Percentiles rank a stretch among this genome's conserved stretches.
These are phyloP conservation scores for Boletus vinaceobasis DNA, from an alignment of 768 basidiomycete genomes.

Conservation along the genomic window DNA sequence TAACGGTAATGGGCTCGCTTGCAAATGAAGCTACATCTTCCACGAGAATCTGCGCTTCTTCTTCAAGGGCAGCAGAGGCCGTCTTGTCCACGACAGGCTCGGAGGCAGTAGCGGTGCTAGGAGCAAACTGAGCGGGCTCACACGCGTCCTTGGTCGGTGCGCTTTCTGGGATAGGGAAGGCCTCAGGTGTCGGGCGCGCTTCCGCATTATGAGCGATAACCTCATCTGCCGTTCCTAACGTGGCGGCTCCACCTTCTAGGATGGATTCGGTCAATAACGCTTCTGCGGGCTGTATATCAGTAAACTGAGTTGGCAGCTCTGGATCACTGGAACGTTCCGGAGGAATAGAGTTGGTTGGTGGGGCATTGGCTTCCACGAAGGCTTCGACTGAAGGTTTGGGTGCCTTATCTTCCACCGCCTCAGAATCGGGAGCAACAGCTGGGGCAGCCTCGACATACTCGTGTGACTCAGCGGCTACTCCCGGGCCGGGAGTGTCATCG, in stretches of 20 bases:
- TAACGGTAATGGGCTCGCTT: neutral
- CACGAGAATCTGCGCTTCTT: neutral
- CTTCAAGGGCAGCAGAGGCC: neutral
- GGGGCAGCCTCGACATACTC: neutral
- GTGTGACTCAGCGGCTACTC: neutral
- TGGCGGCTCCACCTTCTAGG: constrained; percentile 2
- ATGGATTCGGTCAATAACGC: neutral
- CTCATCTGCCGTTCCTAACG: neutral
- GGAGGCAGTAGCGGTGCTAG: neutral
- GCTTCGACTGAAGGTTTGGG: neutral
- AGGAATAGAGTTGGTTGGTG: neutral
- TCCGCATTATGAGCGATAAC: neutral
- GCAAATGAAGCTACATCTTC: neutral
- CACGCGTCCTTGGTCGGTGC: neutral
- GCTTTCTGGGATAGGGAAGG: neutral
- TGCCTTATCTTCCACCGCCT: neutral
- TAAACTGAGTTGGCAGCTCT: constrained; percentile 5
- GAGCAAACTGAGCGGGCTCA: neutral
- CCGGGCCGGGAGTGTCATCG: constrained; percentile 6
- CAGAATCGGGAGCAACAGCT: neutral
- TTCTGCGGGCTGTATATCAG: neutral
- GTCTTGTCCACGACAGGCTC: neutral
- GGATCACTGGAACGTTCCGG: neutral
- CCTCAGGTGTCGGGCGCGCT: neutral
- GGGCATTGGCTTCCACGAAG: neutral